Base-by-base conservation (phyloP, 176 grass and related monocot species). In the Echinochloa phyllopogon region DNA sequence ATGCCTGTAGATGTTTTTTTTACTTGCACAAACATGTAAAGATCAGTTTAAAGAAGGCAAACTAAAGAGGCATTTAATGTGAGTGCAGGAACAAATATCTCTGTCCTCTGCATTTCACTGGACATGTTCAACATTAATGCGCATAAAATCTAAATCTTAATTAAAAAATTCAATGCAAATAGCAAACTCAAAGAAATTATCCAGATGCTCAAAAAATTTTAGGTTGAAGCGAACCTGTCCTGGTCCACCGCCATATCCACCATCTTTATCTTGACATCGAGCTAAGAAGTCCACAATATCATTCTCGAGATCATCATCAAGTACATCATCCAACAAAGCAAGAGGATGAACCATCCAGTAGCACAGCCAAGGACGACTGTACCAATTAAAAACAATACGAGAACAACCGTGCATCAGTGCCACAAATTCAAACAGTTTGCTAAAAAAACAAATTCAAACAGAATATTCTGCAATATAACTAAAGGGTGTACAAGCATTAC, bases 301-400 rank as follows among this genome's bases (percentile, higher is more conserved):
- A 59, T 83, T 44, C 86, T 98, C 93, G 0, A 98, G 81, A 80
- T 98, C 89, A 48, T 92, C 76, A 10, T 94, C 91, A 48, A 94
- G 83, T 49, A 47, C 69, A 82, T 98, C 93, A n/a, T 94, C 96
- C 74, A 98, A 72, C 56, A 98, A 68, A 42, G 84, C 75, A 87
- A 95, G 78, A 15, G 91, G 76, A 71, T 96, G 96, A 76, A 94
- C 79, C 74, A 98, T 98, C 96, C 96, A 98, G 44, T 98, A 98
- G 82, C 96, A 98, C 47, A 98, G 7, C 93, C 93, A 98, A 84
- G 96, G 93, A 51, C 93, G 96, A 80, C 96, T 98, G 82, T 43
- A 89, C 27, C 45, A 67, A 92, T 67, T 55, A 75, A 60, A 72
- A 84, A 58, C 39, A 61, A 58, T 85, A 59, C 52, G 0, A 63